Evolutionary conservation across 2,329 filamentous ascomycete species (phyloP).

Genomic region (Aaosphaeria arxii): DNA sequence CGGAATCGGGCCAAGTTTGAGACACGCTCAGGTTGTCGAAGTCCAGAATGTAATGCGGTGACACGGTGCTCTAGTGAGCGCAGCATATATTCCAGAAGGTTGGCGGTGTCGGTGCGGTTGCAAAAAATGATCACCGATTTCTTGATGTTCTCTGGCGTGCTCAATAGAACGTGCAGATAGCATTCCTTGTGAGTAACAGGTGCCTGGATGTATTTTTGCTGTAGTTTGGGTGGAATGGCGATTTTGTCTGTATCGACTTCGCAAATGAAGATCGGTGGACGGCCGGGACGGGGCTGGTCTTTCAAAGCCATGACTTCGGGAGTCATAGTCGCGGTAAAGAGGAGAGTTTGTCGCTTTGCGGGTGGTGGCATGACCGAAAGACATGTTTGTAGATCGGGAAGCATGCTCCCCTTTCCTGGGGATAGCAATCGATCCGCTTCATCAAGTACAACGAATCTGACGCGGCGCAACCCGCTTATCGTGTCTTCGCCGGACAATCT

Average conservation of each 20-base stretch:
- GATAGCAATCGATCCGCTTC: slow-evolving; percentile 89
- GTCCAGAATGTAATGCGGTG: slow-evolving; percentile 82
- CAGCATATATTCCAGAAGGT: slow-evolving; percentile 83
- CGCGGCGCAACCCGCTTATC: slow-evolving; percentile 72
- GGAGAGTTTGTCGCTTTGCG: slow-evolving; percentile 78
- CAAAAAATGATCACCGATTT: slow-evolving; percentile 90
- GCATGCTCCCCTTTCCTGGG: slow-evolving; percentile 76
- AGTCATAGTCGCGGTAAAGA: slow-evolving; percentile 96
- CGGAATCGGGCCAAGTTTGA: slow-evolving; percentile 90
- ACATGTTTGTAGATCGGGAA: slow-evolving; percentile 90
- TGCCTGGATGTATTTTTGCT: slow-evolving; percentile 82
- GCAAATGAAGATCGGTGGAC: slow-evolving; percentile 80
- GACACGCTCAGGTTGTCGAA: slow-evolving; percentile 80
- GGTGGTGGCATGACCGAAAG: slow-evolving; percentile 77
- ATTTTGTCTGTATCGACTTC: slow-evolving; percentile 74
- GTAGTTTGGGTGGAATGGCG: slow-evolving; percentile 75
- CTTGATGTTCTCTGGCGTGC: slow-evolving; percentile 66
- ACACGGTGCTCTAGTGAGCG: slow-evolving; percentile 84
- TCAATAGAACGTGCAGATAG: slow-evolving; percentile 85
- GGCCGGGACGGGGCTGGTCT: slow-evolving; percentile 67
- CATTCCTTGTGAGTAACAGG: slow-evolving; percentile 92
- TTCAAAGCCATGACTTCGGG: slow-evolving; percentile 87
- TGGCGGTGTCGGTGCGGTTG: slow-evolving; percentile 86
- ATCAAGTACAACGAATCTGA: slow-evolving; percentile 86
- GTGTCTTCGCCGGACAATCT: slow-evolving; percentile 89